phyloP scores from a whole-genome alignment of 768 basidiomycete genomes.

The Tremella mesenterica region DNA sequence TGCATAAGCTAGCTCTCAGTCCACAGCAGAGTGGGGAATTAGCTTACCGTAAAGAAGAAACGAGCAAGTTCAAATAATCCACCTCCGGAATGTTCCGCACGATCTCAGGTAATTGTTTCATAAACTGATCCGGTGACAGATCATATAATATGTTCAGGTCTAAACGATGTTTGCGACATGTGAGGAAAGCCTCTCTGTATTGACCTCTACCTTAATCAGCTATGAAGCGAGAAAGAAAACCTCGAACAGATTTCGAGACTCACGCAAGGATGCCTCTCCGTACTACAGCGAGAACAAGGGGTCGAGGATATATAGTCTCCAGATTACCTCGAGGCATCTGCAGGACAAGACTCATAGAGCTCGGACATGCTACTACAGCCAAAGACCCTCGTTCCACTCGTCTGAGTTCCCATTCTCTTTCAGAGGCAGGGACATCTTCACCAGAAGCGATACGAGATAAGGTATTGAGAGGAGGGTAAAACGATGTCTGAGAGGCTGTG shows the following conservation, averaged over 20 bases:
- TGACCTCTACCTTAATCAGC: slow-evolving; percentile 51
- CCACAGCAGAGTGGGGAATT: background rate
- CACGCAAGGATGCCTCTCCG: slow-evolving; percentile 65
- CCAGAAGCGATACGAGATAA: slow-evolving; percentile 22
- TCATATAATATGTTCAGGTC: slow-evolving; percentile 84
- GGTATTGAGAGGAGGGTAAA: slow-evolving; percentile 56
- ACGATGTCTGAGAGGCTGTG: slow-evolving; percentile 68
- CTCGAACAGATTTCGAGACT: slow-evolving; percentile 33
- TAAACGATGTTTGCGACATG: slow-evolving; percentile 86
- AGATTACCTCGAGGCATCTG: slow-evolving; percentile 98
- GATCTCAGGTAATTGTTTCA: slow-evolving; percentile 57
- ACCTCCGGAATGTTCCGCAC: slow-evolving; percentile 79
- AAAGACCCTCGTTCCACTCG: slow-evolving; percentile 81
- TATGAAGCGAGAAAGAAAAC: background rate
- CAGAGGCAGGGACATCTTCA: slow-evolving; percentile 28
- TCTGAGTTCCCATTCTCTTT: slow-evolving; percentile 57
- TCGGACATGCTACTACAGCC: slow-evolving; percentile 81
- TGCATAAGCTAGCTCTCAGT: background rate
- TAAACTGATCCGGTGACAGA: slow-evolving; percentile 62
- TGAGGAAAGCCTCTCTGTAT: slow-evolving; percentile 79
- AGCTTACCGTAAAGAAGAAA: slow-evolving; percentile 69
- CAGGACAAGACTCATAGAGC: slow-evolving; percentile 76
- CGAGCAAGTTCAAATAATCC: slow-evolving; percentile 85
- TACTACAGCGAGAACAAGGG: slow-evolving; percentile 79
- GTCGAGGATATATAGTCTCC: slow-evolving; percentile 88